Conservation (phyloP, 306 rosid genomes). For the Castanea crenata region DNA sequence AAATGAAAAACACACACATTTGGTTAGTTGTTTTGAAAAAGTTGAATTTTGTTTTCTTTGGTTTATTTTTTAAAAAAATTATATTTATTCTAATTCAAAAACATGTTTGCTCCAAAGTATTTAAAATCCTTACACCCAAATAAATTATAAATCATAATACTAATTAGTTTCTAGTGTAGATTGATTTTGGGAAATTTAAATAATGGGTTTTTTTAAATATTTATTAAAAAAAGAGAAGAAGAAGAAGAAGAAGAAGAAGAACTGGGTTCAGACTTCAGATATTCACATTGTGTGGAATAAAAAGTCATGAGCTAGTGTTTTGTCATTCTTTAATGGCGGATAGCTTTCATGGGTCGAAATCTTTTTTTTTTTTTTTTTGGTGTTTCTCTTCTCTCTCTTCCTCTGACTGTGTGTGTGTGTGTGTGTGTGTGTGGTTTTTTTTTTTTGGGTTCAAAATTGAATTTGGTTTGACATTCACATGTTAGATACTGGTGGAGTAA, state of each 20-base stretch:
- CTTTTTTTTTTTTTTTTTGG: no score
- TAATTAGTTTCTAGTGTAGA: no score
- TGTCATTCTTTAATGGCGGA: background rate
- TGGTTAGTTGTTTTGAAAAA: no score
- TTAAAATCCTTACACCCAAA: no score
- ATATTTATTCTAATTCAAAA: no score
- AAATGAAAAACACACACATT: no score
- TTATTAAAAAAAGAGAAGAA: background rate
- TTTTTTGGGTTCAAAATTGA: background rate
- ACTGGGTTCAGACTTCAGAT: background rate
- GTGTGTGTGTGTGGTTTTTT: no score
- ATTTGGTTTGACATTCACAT: background rate
- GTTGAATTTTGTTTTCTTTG: no score
- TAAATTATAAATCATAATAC: no score
- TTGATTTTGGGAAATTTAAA: background rate
- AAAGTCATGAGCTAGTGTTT: background rate
- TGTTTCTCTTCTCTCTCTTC: background rate
- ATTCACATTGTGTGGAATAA: background rate
- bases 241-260: background rate
- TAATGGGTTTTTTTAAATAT: no score
- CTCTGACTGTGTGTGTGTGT: background rate
- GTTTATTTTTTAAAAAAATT: no score
- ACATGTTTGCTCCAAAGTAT: no score
- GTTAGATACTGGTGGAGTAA: background rate
- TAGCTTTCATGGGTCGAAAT: background rate